Evolutionary conservation across 768 basidiomycete genomes (phyloP).

Genomic region (Lepiota venenata): DNA sequence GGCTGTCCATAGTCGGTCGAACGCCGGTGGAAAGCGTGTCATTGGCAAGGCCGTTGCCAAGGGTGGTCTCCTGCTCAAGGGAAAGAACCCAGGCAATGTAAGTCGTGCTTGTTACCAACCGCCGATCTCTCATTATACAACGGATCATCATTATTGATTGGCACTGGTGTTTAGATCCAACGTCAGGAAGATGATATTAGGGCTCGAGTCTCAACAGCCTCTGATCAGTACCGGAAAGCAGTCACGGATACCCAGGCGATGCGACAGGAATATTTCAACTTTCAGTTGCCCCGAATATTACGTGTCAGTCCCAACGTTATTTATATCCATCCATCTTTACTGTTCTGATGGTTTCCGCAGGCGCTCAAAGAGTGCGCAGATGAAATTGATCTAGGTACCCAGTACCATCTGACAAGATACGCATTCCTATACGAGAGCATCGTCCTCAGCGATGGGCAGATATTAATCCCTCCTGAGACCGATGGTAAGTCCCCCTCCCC

Average conservation of each 20-base stretch:
- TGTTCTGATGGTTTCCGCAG: constrained; percentile 32
- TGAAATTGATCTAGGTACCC: constrained; percentile 96
- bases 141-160: constrained; percentile 3
- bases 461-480: constrained; percentile 72
- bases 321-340: neutral
- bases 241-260: constrained; percentile 86
- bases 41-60: constrained; percentile 92
- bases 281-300: constrained; percentile 90
- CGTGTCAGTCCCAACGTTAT: constrained; percentile 58
- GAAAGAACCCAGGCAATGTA: constrained; percentile 89
- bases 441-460: constrained; percentile 83
- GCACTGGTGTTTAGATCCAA: constrained; percentile 53
- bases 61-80: constrained; percentile 85
- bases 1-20: constrained; percentile 59
- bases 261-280: constrained; percentile 97
- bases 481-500: constrained; percentile 46
- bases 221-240: constrained; percentile 88
- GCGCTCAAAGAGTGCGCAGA: constrained; percentile 93
- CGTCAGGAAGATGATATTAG: constrained; percentile 95
- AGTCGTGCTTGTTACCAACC: constrained; percentile 13
- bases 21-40: constrained; percentile 69
- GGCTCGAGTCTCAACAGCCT: constrained; percentile 76
- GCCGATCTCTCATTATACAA: neutral
- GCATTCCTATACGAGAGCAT: constrained; percentile 93
- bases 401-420: constrained; percentile 94